Percentiles rank a stretch among this genome's conserved stretches.
Evolutionary conservation across 371 early-diverging fungal species (phyloP).

Genomic region (Mucor irregularis): DNA sequence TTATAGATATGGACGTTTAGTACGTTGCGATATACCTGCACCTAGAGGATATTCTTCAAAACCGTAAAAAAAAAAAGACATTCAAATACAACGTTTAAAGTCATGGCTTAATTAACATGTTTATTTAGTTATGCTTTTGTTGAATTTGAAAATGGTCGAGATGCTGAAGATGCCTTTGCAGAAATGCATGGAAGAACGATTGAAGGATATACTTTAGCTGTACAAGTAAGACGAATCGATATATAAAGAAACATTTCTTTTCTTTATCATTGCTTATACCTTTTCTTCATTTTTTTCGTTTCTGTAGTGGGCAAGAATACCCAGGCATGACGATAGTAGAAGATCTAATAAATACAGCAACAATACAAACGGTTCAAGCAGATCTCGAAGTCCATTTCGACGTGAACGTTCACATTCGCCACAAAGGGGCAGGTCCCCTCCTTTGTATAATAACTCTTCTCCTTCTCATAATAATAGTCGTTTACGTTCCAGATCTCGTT

Average conservation of each 20-base stretch:
- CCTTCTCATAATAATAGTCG: slow-evolving; percentile 8
- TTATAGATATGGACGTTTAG: slow-evolving; percentile 77
- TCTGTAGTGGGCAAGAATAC: slow-evolving; percentile 12
- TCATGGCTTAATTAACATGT: neutral
- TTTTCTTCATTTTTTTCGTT: too few relatives aligned
- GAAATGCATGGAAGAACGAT: slow-evolving; percentile 86
- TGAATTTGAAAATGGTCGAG: slow-evolving; percentile 86
- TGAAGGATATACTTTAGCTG: slow-evolving; percentile 75
- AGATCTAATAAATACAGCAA: neutral
- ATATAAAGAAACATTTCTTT: too few relatives aligned
- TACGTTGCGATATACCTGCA: slow-evolving; percentile 87
- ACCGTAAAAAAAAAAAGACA: slow-evolving; percentile 53
- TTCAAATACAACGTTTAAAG: too few relatives aligned
- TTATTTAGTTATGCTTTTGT: slow-evolving; percentile 85
- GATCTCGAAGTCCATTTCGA: slow-evolving; percentile 26
- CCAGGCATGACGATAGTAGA: neutral
- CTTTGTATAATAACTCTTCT: slow-evolving; percentile 8
- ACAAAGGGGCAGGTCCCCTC: slow-evolving; percentile 17
- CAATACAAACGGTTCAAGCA: slow-evolving; percentile 3
- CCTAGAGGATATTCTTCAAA: slow-evolving; percentile 61
- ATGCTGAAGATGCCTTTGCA: slow-evolving; percentile 86
- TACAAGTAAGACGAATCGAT: slow-evolving; percentile 80
- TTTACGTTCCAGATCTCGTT: slow-evolving; percentile 18
- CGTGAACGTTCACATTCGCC: slow-evolving; percentile 37
- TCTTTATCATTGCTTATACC: too few relatives aligned